Base-by-base conservation (phyloP, 371 early-diverging fungal species). In the Massospora cicadina region DNA sequence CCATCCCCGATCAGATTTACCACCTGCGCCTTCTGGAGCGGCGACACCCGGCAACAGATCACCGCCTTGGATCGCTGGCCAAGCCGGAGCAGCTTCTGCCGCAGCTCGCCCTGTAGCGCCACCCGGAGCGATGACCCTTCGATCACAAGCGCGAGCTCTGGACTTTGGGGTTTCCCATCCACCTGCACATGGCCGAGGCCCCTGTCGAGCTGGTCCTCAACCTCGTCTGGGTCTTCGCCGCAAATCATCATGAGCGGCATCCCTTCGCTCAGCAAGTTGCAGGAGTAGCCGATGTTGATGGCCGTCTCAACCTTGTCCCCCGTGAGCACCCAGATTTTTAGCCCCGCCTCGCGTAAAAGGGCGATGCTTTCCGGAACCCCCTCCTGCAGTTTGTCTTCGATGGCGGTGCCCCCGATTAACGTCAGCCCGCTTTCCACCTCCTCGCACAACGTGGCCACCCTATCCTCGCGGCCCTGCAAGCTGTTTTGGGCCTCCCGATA, bases 281-380 rank as follows among this genome's bases (percentile, higher is more conserved):
- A 87, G 0, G 91, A 83, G 73, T 93, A 94, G 0, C 94, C 96
- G 71, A 97, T 92, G 72, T 91, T 92, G 76, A 95, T 92, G 24
- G 99, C 99, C 0, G 99, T 99, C 74, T 99, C 99, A 72, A 93
- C 74, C 75, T 98, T 98, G 75, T 99, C 99, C 55, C 99, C 99
- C 1, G 99, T 99, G 63, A 99, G 72, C 28, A 99, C 98, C 98
- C 98, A 99, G 33, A 98, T 81, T 71, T 91, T 91, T 71, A 98
- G 93, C 0, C 97, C 97, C 0, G 96, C 95, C 29, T 85, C 78
- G 21, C 85, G 76, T 1, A 98, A 77, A 5, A 82, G 74, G 21
- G 81, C 84, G 57, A 99, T 92, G 32, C 90, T 78, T 24, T 94
- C 85, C 0, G 93, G 92, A 0, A 96, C 98, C 28, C 90, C 88